These are phyloP conservation scores for Lepiota subincarnata DNA, from an alignment of 768 basidiomycete genomes.

Conservation along the genomic window DNA sequence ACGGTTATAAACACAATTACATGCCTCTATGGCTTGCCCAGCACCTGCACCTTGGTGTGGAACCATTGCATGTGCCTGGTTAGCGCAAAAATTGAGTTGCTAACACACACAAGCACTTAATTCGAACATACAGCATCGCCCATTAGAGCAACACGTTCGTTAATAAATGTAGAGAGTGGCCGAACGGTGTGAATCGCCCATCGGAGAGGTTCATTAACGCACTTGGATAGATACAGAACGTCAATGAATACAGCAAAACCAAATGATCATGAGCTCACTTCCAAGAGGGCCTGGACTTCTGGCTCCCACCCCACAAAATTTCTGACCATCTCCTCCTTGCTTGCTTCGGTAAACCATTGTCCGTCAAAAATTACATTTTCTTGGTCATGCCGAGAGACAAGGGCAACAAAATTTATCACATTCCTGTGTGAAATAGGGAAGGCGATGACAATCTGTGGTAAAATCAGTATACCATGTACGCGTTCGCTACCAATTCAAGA, in stretches of 20 bases:
- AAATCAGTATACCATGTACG: background rate
- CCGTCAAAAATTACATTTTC: slow-evolving; percentile 46
- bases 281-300: slow-evolving; percentile 52
- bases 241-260: background rate
- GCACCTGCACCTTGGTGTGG: slow-evolving; percentile 29
- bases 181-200: slow-evolving; percentile 64
- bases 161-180: slow-evolving; percentile 46
- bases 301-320: slow-evolving; percentile 54
- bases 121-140: slow-evolving; percentile 43
- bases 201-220: slow-evolving; percentile 45
- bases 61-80: slow-evolving; percentile 44
- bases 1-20: background rate
- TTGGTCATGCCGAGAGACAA: slow-evolving; percentile 46
- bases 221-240: slow-evolving; percentile 30
- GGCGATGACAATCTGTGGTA: slow-evolving; percentile 49
- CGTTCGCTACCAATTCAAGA: background rate
- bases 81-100: slow-evolving; percentile 4
- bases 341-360: slow-evolving; percentile 46
- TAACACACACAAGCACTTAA: background rate
- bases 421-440: slow-evolving; percentile 59
- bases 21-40: slow-evolving; percentile 28
- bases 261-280: slow-evolving; percentile 31
- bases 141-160: slow-evolving; percentile 44
- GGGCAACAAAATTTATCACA: slow-evolving; percentile 61
- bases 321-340: slow-evolving; percentile 39